phyloP scores from a whole-genome alignment of 2,329 filamentous ascomycete species.

The Talaromyces sp. region DNA sequence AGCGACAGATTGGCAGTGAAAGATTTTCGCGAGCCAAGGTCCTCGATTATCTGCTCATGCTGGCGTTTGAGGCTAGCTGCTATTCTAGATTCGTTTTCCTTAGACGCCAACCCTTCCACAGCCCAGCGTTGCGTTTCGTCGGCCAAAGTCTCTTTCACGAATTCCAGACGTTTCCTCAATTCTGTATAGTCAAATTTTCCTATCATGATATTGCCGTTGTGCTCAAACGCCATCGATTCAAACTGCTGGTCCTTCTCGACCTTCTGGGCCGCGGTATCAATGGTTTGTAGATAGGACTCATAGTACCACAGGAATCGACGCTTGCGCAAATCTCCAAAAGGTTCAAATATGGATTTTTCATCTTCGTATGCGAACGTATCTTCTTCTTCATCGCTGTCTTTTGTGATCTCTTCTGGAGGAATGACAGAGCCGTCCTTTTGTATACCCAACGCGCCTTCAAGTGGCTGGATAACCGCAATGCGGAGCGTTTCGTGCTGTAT shows the following conservation, averaged over 20 bases:
- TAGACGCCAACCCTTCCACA: slow-evolving; percentile 59
- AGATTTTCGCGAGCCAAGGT: slow-evolving; percentile 66
- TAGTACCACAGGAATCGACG: slow-evolving; percentile 94
- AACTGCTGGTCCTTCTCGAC: slow-evolving; percentile 64
- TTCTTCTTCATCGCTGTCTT: slow-evolving; percentile 33
- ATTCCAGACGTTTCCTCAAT: slow-evolving; percentile 63
- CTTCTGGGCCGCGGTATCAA: slow-evolving; percentile 60
- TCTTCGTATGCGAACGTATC: slow-evolving; percentile 41
- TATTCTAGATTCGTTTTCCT: slow-evolving; percentile 65
- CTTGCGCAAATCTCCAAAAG: slow-evolving; percentile 88
- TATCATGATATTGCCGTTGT: slow-evolving; percentile 71
- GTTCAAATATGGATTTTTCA: slow-evolving; percentile 62
- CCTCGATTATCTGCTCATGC: slow-evolving; percentile 73
- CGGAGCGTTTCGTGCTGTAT: slow-evolving; percentile 88
- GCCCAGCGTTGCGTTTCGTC: slow-evolving; percentile 70
- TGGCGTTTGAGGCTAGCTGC: slow-evolving; percentile 79
- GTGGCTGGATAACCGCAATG: slow-evolving; percentile 76
- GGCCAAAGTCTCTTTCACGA: slow-evolving; percentile 67
- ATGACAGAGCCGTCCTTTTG: slow-evolving; percentile 44
- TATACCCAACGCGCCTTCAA: slow-evolving; percentile 75
- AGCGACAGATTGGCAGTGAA: slow-evolving; percentile 71
- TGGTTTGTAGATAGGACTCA: slow-evolving; percentile 72
- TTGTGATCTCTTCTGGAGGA: slow-evolving; percentile 23
- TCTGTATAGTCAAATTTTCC: slow-evolving; percentile 78
- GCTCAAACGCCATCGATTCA: slow-evolving; percentile 83